Base-by-base conservation (phyloP, 2,329 filamentous ascomycete species). In the Seiridium unicorne region DNA sequence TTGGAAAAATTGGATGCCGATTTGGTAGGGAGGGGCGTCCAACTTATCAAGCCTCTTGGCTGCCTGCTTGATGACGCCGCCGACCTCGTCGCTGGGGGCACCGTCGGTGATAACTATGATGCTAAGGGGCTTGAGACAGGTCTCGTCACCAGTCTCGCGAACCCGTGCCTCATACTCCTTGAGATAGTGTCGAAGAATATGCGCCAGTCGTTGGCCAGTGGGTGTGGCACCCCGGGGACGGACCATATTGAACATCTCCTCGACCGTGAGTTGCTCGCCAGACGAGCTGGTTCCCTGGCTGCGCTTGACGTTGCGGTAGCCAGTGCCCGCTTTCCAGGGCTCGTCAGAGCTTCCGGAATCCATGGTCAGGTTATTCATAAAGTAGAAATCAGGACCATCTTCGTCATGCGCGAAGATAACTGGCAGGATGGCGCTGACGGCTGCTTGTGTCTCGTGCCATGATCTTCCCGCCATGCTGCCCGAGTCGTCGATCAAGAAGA, bases 1-100 rank as follows among this genome's bases (percentile, higher is more conserved):
- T 76, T 97, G 94, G 80, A 98, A 96, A 79, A 98, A 98, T 73
- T 98, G 94, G 60, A 98, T 86, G 40, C 94, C 94, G 7, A 97
- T 80, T 77, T 98, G 95, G 80, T 90, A 90, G 1, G 88, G 82
- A 3, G 89, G 86, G 0, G 92, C 92, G 7, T 88, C 82, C 6
- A 90, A 73, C 56, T 75, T 75, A 69, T 95, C 89, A 38, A 98
- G 84, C 69, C 85, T 87, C 73, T 82, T 82, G 0, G 93, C 94
- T 1, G 85, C 80, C 3, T 76, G 73, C 46, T 91, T 78, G 53
- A 98, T 86, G 34, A 88, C 81, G 6, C 80, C 81, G 72, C 93
- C 90, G 0, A 90, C 87, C 64, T 96, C 91, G 71, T 97, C 93
- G 1, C 82, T 87, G 1, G 95, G 88, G 46, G 81, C 86, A 4